Base-by-base conservation (phyloP, 768 basidiomycete genomes). In the Auricularia sp. region DNA sequence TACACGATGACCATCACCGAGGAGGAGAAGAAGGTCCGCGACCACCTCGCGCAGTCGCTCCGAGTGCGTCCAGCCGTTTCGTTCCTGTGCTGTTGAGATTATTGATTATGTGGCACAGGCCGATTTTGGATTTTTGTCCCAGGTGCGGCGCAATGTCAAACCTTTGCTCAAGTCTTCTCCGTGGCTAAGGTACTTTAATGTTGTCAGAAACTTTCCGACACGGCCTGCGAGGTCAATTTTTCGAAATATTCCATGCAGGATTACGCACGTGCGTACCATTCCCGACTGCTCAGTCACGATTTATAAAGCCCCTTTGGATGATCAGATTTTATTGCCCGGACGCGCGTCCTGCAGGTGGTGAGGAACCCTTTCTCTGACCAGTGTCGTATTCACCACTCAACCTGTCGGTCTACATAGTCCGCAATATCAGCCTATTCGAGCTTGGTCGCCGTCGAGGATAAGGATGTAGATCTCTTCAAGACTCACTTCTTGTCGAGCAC, bases 181-280 rank as follows among this genome's bases (percentile, higher is more conserved):
- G 2, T 29, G 29, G 29, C 29, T 29, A 29, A 29, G 29, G 29
- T 29, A 29, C 29, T 29, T 29, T 29, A 29, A 2, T 29, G 29
- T 29, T 29, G 29, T 29, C 29, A 70, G 64, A 70, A 72, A 61
- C 61, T 74, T 18, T 69, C 62, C 1, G 68, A 66, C 36, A 71
- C 72, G 5, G 65, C 67, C 3, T 58, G 72, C 33, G 71, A 75
- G 62, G 66, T 74, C 63, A 73, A 73, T 64, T 75, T 64, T 59
- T 72, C 73, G 29, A 65, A 65, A 3, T 73, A 65, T 61, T 67
- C 68, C 12, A 68, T 75, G 65, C 43, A 65, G 3, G 71, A 67
- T 61, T 66, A 64, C 36, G 12, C 64, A 58, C 59, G 63, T 67
- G 36, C 33, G 44, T 23, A 35, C 12, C 18, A 54, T 8, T 8